Base-by-base conservation (phyloP, 306 rosid species). In the Clitoria ternatea region DNA sequence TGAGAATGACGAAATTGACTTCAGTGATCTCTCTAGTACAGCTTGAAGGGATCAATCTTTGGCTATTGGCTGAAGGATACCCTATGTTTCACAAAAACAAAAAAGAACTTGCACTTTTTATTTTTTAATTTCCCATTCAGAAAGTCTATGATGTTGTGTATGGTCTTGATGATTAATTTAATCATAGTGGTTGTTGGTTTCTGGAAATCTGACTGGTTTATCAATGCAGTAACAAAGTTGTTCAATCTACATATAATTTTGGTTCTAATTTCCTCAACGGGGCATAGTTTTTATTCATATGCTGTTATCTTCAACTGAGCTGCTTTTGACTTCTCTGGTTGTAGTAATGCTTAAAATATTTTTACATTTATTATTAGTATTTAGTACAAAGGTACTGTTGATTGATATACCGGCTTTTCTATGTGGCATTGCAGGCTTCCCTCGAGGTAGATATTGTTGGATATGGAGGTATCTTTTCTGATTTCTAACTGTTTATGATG, bases 371-470 rank as follows among this genome's bases (percentile, higher is more conserved):
- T n/a, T n/a, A n/a, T n/a, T n/a, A n/a, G n/a, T n/a, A n/a, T n/a
- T n/a, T n/a, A n/a, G n/a, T n/a, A n/a, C n/a, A n/a, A n/a, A n/a
- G n/a, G 18, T 11, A 10, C 29, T 7, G 20, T 73, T 57, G 17
- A 9, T 33, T 44, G 74, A 66, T 33, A 27, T 69, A 37, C 19
- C 69, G 42, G 35, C 12, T 64, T 70, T 64, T 63, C 35, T 26
- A 14, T 17, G 69, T 72, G 81, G 37, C 62, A 18, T 83, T 82
- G 23, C 89, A 94, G 98, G 89, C 89, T 54, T 77, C 75, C 61
- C 64, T 94, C 23, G 86, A 90, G 76, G 97, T 94, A 14, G 96
- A 90, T 62, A 80, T 89, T 63, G 92, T 94, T 79, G 97, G 95
- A 43, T 90, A 94, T 80, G 98, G 96, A 87, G 98, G 98, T 94